Percentiles rank a stretch among this genome's conserved stretches.
phyloP scores from a whole-genome alignment of 345 rosid genomes.

The Zanthoxylum bungeanum region DNA sequence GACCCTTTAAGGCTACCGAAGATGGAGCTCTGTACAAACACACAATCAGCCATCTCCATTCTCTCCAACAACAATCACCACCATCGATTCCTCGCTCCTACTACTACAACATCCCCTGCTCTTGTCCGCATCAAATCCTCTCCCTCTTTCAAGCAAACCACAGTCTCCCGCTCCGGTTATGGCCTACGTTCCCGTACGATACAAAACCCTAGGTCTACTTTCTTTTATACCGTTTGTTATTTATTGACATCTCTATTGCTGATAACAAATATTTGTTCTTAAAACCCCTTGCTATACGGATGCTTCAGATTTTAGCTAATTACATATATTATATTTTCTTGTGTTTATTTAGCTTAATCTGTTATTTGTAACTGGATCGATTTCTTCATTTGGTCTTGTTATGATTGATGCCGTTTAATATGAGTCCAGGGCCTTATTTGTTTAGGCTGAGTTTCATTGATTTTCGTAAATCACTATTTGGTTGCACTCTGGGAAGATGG shows the following conservation, averaged over 20 bases:
- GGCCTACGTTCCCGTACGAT: slow-evolving; percentile 35
- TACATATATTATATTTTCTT: background rate
- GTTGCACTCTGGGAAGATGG: background rate
- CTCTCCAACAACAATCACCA: slow-evolving; percentile 15
- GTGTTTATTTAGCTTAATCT: background rate
- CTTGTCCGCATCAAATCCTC: slow-evolving; percentile 18
- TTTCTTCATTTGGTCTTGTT: background rate
- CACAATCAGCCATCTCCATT: slow-evolving; percentile 17
- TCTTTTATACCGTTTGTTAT: background rate
- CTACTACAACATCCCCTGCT: background rate
- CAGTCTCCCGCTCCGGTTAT: slow-evolving; percentile 7
- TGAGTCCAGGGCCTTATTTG: background rate
- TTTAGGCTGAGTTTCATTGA: background rate
- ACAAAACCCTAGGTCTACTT: slow-evolving; percentile 29
- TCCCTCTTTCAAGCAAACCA: slow-evolving; percentile 18
- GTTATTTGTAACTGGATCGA: background rate
- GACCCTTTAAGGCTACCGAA: background rate
- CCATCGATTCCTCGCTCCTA: slow-evolving; percentile 6
- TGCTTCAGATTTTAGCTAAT: background rate
- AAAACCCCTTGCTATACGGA: background rate
- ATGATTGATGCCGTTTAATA: background rate
- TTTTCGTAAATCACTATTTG: background rate
- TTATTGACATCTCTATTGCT: background rate
- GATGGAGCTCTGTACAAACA: slow-evolving; percentile 44
- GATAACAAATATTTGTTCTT: background rate